Percentiles rank a stretch among this genome's conserved stretches.
Evolutionary conservation across 108 stramenopile species (phyloP).

Genomic region (Fragilariopsis cylindrus): DNA sequence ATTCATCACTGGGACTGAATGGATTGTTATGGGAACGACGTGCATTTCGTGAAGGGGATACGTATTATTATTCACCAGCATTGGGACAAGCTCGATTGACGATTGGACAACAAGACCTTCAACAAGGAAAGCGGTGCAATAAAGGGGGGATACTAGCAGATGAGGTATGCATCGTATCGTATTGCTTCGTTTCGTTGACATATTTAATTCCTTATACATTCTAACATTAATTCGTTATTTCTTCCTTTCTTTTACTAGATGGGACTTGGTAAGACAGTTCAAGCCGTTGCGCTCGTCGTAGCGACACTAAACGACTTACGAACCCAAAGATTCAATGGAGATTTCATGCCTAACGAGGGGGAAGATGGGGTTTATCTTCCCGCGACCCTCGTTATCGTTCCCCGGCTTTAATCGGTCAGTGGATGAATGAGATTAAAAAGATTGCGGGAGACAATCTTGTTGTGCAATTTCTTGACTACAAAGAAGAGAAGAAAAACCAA

Average conservation of each 20-base stretch:
- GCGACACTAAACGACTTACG: constrained; percentile 30
- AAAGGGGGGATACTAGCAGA: constrained; percentile 49
- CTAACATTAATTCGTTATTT: not conserved
- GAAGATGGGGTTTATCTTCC: constrained; percentile 20
- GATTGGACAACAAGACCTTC: constrained; percentile 19
- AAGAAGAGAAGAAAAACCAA: not conserved
- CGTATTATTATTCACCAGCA: constrained; percentile 69
- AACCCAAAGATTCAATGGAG: too few relatives aligned
- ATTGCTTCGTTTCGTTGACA: not conserved
- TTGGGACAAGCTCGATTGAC: constrained; percentile 65
- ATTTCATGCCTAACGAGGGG: not conserved
- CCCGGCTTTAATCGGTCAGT: constrained; percentile 70
- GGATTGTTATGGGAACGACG: constrained; percentile 77
- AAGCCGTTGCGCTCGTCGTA: constrained; percentile 40
- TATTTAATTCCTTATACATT: not conserved
- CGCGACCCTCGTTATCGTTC: constrained; percentile 77
- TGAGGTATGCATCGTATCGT: constrained; percentile 31
- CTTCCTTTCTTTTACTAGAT: constrained; percentile 45
- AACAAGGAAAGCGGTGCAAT: constrained; percentile 32
- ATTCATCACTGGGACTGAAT: constrained; percentile 51
- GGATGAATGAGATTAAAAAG: constrained; percentile 62
- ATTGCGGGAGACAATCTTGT: constrained; percentile 23
- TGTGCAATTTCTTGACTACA: constrained; percentile 24
- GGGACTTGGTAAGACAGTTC: constrained; percentile 67
- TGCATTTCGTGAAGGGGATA: constrained; percentile 53